These are phyloP conservation scores for Hygrocybe punicea DNA, from an alignment of 768 basidiomycete species.

Conservation along the genomic window DNA sequence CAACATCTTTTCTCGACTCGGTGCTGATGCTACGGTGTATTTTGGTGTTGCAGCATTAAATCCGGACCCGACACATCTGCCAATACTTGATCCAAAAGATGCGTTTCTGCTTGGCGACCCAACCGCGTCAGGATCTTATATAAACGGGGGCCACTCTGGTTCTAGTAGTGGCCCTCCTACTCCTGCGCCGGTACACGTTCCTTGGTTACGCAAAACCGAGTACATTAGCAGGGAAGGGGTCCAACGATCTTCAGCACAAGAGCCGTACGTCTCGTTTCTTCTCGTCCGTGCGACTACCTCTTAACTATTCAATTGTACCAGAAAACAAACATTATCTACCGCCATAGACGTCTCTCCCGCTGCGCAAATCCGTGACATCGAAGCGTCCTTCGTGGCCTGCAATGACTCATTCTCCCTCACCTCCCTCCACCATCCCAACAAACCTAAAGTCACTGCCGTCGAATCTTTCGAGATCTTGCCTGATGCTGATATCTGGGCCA, in stretches of 20 bases:
- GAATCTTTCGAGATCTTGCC: slow-evolving; percentile 83
- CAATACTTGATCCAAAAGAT: slow-evolving; percentile 69
- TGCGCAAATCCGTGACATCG: slow-evolving; percentile 76
- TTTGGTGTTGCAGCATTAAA: slow-evolving; percentile 45
- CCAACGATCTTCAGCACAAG: slow-evolving; percentile 43
- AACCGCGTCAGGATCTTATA: slow-evolving; percentile 44
- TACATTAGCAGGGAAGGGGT: slow-evolving; percentile 68
- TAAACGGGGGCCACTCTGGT: slow-evolving; percentile 36
- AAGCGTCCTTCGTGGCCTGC: slow-evolving; percentile 67
- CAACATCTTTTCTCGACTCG: not conserved
- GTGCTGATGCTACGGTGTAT: not conserved
- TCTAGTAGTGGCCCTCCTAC: slow-evolving; percentile 41
- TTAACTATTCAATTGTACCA: slow-evolving; percentile 19
- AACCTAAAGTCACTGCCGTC: slow-evolving; percentile 67
- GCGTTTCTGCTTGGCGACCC: slow-evolving; percentile 72
- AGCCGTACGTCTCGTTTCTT: slow-evolving; percentile 46
- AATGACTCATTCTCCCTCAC: slow-evolving; percentile 58
- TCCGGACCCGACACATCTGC: slow-evolving; percentile 58
- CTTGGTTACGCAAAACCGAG: slow-evolving; percentile 92
- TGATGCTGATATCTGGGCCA: slow-evolving; percentile 84
- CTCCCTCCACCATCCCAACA: slow-evolving; percentile 71
- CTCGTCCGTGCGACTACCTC: not conserved
- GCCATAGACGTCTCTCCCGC: slow-evolving; percentile 67
- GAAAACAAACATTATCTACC: slow-evolving; percentile 47
- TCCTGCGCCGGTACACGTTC: slow-evolving; percentile 59